Evolutionary conservation across 345 rosid genomes (phyloP).

Genomic region (Brassica nigra): DNA sequence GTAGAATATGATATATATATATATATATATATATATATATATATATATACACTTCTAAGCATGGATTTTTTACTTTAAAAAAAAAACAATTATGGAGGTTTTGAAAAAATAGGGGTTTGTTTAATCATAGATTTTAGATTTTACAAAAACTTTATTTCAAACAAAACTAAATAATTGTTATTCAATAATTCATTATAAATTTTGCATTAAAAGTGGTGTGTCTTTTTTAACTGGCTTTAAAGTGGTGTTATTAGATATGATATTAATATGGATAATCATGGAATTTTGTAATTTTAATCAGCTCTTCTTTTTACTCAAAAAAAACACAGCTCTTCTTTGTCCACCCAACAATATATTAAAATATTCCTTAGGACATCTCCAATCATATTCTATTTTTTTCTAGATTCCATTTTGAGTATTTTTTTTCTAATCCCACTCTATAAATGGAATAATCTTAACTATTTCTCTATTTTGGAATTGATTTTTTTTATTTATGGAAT

Average conservation of each 20-base stretch:
- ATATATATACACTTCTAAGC: not conserved
- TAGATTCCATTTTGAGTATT: too few species aligned
- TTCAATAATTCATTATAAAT: not conserved
- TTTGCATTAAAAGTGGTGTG: not conserved
- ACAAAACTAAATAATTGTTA: not conserved
- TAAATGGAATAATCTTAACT: too few species aligned
- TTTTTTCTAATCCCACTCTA: too few species aligned
- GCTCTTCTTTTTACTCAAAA: not conserved
- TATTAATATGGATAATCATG: not conserved
- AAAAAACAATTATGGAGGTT: not conserved
- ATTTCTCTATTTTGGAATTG: too few species aligned
- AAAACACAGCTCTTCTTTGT: not conserved
- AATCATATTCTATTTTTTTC: too few species aligned
- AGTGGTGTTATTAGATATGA: not conserved
- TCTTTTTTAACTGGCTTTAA: too few species aligned
- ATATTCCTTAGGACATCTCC: too few species aligned
- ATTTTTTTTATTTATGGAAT: too few species aligned
- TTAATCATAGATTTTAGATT: not conserved
- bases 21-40: not conserved
- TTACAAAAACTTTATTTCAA: not conserved
- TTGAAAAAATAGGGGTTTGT: not conserved
- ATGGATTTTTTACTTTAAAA: not conserved
- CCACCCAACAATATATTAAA: not conserved
- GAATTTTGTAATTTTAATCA: not conserved
- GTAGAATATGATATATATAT: not conserved